Evolutionary conservation across 306 rosid genomes (phyloP).

Genomic region (Lathyrus sativus): DNA sequence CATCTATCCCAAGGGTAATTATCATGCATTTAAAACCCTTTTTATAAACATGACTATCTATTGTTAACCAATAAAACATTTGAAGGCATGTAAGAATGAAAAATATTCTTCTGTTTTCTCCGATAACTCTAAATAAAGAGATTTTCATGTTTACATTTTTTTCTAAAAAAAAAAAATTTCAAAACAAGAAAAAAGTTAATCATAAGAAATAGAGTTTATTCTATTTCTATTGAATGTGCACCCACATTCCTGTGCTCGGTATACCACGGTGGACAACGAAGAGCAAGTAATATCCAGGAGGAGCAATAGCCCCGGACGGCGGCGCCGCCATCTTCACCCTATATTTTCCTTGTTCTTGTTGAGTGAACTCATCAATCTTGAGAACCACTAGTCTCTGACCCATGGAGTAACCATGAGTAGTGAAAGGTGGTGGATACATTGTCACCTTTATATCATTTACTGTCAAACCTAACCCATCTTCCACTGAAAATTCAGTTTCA

Average conservation of each 20-base stretch:
- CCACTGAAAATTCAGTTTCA: slow-evolving; percentile 34
- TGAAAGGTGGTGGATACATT: slow-evolving; percentile 75
- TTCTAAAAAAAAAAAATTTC: background rate
- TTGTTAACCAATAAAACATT: background rate
- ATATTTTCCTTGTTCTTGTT: slow-evolving; percentile 6
- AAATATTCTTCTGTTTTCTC: background rate
- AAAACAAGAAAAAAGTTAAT: background rate
- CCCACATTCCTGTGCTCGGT: slow-evolving; percentile 73
- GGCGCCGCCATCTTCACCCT: slow-evolving; percentile 50
- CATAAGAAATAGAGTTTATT: background rate
- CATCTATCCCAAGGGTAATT: background rate
- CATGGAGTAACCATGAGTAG: slow-evolving; percentile 90
- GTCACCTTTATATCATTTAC: slow-evolving; percentile 53
- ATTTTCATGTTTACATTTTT: background rate
- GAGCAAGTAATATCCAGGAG: slow-evolving; percentile 78
- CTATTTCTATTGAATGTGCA: slow-evolving; percentile 44
- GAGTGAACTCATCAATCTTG: background rate
- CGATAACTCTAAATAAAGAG: too few relatives aligned
- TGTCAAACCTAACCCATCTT: background rate
- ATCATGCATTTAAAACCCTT: background rate
- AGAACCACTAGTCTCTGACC: slow-evolving; percentile 69
- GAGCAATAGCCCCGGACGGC: slow-evolving; percentile 57
- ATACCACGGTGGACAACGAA: slow-evolving; percentile 75
- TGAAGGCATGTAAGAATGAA: background rate
- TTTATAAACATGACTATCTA: background rate